Percentiles rank a stretch among this genome's conserved stretches.
phyloP scores from a whole-genome alignment of 2,329 filamentous ascomycete genomes.

The Colletotrichum gigasporum region DNA sequence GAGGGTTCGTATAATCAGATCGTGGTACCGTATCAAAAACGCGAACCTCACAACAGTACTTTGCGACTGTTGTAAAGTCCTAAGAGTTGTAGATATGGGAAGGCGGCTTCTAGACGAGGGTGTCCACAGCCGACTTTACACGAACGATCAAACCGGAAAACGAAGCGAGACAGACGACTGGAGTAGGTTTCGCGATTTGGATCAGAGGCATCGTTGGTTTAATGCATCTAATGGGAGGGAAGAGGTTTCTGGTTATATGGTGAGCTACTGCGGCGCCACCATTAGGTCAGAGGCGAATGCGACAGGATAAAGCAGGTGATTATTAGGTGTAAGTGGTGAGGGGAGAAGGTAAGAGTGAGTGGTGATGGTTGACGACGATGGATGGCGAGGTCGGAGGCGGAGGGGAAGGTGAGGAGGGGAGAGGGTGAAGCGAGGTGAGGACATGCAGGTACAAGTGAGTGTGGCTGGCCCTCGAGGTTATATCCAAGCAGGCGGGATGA shows the following conservation, averaged over 20 bases:
- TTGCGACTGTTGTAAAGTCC: constrained; percentile 47
- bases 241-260: constrained; percentile 41
- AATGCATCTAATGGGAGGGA: constrained; percentile 43
- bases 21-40: constrained; percentile 44
- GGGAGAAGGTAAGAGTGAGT: not conserved
- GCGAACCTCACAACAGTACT: constrained; percentile 53
- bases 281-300: constrained; percentile 35
- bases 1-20: constrained; percentile 37
- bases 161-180: constrained; percentile 72
- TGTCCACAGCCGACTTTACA: constrained; percentile 58
- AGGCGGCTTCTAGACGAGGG: constrained; percentile 53
- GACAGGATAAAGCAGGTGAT: constrained; percentile 10
- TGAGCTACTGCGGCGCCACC: constrained; percentile 40
- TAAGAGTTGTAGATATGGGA: constrained; percentile 51
- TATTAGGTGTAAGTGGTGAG: constrained; percentile 8
- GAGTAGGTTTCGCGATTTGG: constrained; percentile 55
- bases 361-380: not conserved
- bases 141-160: constrained; percentile 67
- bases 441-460: constrained; percentile 22
- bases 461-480: constrained; percentile 32
- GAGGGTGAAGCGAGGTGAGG: constrained; percentile 10
- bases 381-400: constrained; percentile 8
- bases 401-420: constrained; percentile 3
- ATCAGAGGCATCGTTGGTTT: constrained; percentile 67
- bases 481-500: constrained; percentile 30